Evolutionary conservation across 2,329 filamentous ascomycete genomes (phyloP), one percentile per base, ranked within the genome.

Genomic region (Fusarium tricinctum): DNA sequence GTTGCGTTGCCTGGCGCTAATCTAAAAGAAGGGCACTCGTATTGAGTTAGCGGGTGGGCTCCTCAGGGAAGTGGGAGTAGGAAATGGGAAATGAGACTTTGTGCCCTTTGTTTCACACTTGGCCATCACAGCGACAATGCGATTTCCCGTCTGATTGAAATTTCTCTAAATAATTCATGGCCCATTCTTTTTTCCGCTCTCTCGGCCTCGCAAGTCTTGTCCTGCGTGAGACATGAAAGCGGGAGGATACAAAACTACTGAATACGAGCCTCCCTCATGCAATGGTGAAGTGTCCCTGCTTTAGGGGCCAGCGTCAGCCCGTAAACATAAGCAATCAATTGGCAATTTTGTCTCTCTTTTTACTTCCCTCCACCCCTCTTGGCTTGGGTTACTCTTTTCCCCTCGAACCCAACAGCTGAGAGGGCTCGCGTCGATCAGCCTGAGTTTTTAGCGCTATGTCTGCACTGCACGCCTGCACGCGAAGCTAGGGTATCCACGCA

Each of bases 241-340:
- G 32, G 38, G 30, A 10, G 12, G 13, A 32, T 48, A 32, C 35
- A 55, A 55, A 30, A 30, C 28, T 48, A 48, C 43, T 48, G 43
- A 55, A 55, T 55, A 55, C 51, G 51, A 55, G 51, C 15, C 43
- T 48, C 51, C 43, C 51, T 55, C 43, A 38, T 55, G 51, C 51
- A 55, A 38, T n/a, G 35, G 8, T 39, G 51, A 55, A 32, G 45
- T 47, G 28, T 32, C 45, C 45, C 45, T 6, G 19, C 28, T 47
- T 33, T 47, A 47, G 30, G 30, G 19, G n/a, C 17, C 30, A 30
- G 28, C 38, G 50, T 54, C 30, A 39, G 32, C 35, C 26, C 28
- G 28, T 30, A 13, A 30, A 30, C 28, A 30, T 54, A 19, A 48
- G 43, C 43, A 48, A 39, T 55, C 35, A 20, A 49, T 55, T 49